Conservation (phyloP, 352 stramenopile species). For the Globisporangium emineosum region DNA sequence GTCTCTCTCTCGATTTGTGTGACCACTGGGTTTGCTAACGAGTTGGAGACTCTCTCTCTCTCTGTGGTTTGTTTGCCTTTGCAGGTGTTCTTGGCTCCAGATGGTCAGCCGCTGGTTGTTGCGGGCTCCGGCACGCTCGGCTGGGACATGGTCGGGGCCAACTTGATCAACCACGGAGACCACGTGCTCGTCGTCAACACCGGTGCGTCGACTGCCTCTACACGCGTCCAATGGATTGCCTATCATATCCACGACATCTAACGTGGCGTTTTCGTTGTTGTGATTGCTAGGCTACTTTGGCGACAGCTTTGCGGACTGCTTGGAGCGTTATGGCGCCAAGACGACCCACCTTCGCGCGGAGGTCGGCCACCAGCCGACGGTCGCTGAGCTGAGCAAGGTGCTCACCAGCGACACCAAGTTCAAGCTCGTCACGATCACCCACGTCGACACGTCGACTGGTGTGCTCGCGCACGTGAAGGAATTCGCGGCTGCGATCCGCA, state of each 20-base stretch:
- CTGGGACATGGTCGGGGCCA: constrained; percentile 83
- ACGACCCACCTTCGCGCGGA: constrained; percentile 55
- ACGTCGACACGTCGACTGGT: constrained; percentile 77
- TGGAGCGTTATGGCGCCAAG: constrained; percentile 67
- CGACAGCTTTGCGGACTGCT: constrained; percentile 62
- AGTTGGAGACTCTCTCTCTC: neutral
- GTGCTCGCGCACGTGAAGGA: constrained; percentile 60
- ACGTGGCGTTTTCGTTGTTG: neutral
- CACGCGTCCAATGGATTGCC: neutral
- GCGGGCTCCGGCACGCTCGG: constrained; percentile 64
- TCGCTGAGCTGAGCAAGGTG: constrained; percentile 41
- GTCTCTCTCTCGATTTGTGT: neutral
- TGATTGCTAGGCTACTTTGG: constrained; percentile 59
- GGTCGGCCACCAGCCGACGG: constrained; percentile 49
- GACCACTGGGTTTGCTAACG: neutral
- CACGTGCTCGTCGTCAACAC: constrained; percentile 72
- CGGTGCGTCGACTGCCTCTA: constrained; percentile 19
- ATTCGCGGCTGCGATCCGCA: constrained; percentile 50
- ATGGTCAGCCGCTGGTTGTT: constrained; percentile 70
- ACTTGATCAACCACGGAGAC: constrained; percentile 62
- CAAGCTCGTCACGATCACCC: constrained; percentile 73
- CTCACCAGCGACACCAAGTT: constrained; percentile 40
- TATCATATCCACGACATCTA: neutral
- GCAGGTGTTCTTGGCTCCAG: constrained; percentile 56
- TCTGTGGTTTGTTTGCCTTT: neutral